Conservation (phyloP, 371 early-diverging fungal genomes). For the Blakeslea trispora region DNA sequence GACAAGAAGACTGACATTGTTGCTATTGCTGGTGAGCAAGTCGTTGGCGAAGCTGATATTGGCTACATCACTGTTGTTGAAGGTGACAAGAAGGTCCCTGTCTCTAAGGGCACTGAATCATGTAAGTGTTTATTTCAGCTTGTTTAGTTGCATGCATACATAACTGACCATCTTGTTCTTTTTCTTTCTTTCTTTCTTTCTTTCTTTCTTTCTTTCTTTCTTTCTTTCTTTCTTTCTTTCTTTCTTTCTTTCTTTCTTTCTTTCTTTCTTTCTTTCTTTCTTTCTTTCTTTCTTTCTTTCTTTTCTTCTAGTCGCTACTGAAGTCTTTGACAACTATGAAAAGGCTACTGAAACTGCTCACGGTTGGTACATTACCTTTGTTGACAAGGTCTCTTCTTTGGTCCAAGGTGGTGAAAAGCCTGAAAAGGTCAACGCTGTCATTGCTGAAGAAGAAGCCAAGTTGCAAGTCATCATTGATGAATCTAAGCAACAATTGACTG, state of each 20-base stretch:
- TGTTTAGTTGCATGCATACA: background rate
- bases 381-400: background rate
- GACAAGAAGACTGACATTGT: background rate
- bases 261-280: no score
- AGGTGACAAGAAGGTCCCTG: slow-evolving; percentile 54
- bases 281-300: background rate
- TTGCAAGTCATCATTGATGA: background rate
- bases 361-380: background rate
- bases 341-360: background rate
- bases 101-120: slow-evolving; percentile 34
- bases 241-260: no score
- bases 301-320: background rate
- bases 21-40: background rate
- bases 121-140: background rate
- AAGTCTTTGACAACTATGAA: background rate
- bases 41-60: background rate
- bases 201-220: no score
- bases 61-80: slow-evolving; percentile 29
- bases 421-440: background rate
- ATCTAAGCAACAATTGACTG: background rate
- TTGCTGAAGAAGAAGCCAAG: slow-evolving; percentile 2
- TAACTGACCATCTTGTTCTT: background rate
- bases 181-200: background rate
- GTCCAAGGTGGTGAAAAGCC: slow-evolving; percentile 2
- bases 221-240: no score